Base-by-base conservation (phyloP, 495 filamentous ascomycete genomes). In the Penicillium crystallinum region DNA sequence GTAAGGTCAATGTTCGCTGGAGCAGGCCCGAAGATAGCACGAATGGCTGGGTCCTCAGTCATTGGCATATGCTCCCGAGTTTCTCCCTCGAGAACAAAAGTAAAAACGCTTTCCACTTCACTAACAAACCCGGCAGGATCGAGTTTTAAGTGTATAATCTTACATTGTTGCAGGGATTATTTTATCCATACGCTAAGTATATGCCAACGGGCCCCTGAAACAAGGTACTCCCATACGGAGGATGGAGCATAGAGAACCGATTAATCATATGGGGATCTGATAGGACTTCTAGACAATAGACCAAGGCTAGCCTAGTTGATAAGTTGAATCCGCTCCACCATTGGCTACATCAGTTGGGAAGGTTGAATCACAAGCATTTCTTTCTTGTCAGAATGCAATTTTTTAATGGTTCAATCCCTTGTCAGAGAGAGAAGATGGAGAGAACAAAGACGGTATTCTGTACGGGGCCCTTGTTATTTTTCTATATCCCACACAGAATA, bases 11-110 rank as follows among this genome's bases (percentile, higher is more conserved):
- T 15, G 19, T 53, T 48, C 0, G 41, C 15, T 0, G 67, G 69
- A 1, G 57, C 48, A 17, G 65, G 58, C 17, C 67, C 67, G 48
- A 70, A 68, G 14, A 59, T 8, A 18, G 53, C 47, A 21, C 21
- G 10, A 34, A 63, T 60, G 31, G 47, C 52, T 14, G 49, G 53
- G 30, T 61, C 63, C 38, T 56, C 54, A 12, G 43, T 39, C 59
- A 62, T 62, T 2, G 17, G 14, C 34, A 17, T 36, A 7, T 34
- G 10, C 12, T 4, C 8, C 8, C 25, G 25, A 4, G 25, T 8
- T 29, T 29, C 1, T 14, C n/a, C 31, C 12, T 12, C 12, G 31
- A 34, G 25, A 29, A 4, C 12, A 34, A 33, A 33, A 11, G 31
- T 33, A 5, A 5, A 33, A 33, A n/a, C n/a, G n/a, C n/a, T n/a